A percentile compares a stretch with the other conserved stretches of the same genome.
Evolutionary conservation across 495 filamentous ascomycete genomes (phyloP).

Genomic region (Talaromyces adpressus): DNA sequence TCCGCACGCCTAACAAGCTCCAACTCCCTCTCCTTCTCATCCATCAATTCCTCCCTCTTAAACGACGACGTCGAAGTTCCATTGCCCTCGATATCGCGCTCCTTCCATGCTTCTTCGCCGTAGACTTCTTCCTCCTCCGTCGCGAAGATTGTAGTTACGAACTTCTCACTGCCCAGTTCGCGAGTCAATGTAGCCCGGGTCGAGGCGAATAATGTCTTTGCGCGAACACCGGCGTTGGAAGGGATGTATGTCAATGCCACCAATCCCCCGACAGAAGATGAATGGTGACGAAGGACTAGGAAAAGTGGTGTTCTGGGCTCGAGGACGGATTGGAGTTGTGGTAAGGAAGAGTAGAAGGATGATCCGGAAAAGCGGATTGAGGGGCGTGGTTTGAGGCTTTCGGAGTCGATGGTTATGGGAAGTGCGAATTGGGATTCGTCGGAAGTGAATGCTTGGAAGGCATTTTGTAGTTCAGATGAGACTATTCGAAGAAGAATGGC

Average conservation of each 20-base stretch:
- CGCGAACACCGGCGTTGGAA: conserved; percentile 78
- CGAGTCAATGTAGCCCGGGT: conserved; percentile 77
- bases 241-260: conserved; percentile 87
- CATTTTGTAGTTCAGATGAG: conserved; percentile 75
- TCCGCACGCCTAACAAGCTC: conserved; percentile 73
- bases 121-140: conserved; percentile 62
- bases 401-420: conserved; percentile 68
- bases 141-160: conserved; percentile 74
- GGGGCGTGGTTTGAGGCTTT: conserved; percentile 60
- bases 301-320: conserved; percentile 72
- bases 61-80: conserved; percentile 13
- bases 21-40: conserved; percentile 76
- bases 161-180: conserved; percentile 85
- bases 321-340: conserved; percentile 62
- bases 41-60: conserved; percentile 60
- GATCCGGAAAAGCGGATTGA: conserved; percentile 50
- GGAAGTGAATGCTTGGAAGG: conserved; percentile 69
- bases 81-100: conserved; percentile 60
- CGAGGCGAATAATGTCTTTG: conserved; percentile 93
- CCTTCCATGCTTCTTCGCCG: conserved; percentile 63
- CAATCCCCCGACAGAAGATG: conserved; percentile 34
- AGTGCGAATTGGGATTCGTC: conserved; percentile 65
- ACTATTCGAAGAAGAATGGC: conserved; percentile 37
- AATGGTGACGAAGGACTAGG: conserved; percentile 64
- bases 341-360: conserved; percentile 53